Evolutionary conservation across 257 asterid species (phyloP).

Genomic region (Capsicum rhomboideum): DNA sequence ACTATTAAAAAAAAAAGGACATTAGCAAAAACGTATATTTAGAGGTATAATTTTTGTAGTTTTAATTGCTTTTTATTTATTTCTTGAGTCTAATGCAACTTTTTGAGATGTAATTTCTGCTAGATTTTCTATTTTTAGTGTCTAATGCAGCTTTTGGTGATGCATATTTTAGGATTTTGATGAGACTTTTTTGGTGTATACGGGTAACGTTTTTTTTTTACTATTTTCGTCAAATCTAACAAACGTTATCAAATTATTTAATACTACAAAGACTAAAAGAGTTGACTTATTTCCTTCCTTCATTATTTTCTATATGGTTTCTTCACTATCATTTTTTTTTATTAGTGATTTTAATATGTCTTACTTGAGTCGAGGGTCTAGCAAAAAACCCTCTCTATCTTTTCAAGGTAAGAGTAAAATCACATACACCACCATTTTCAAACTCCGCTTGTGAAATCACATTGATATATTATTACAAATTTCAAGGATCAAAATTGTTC

Average conservation of each 20-base stretch:
- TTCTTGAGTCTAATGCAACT: not conserved
- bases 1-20: too few species aligned
- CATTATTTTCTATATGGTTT: not conserved
- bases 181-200: not conserved
- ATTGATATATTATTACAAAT: not conserved
- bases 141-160: not conserved
- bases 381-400: not conserved
- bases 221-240: not conserved
- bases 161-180: not conserved
- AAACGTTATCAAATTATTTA: not conserved
- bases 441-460: too few species aligned
- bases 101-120: not conserved
- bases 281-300: not conserved
- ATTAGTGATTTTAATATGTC: too few species aligned
- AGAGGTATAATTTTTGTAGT: not conserved
- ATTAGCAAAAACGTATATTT: not conserved
- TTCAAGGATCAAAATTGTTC: not conserved
- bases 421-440: not conserved
- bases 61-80: not conserved
- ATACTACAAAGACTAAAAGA: not conserved
- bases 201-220: not conserved
- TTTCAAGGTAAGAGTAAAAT: too few species aligned
- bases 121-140: not conserved
- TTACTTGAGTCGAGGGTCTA: not conserved
- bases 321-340: not conserved